phyloP scores from a whole-genome alignment of 1,284 basidiomycete species.

The Coniferiporia weirii region DNA sequence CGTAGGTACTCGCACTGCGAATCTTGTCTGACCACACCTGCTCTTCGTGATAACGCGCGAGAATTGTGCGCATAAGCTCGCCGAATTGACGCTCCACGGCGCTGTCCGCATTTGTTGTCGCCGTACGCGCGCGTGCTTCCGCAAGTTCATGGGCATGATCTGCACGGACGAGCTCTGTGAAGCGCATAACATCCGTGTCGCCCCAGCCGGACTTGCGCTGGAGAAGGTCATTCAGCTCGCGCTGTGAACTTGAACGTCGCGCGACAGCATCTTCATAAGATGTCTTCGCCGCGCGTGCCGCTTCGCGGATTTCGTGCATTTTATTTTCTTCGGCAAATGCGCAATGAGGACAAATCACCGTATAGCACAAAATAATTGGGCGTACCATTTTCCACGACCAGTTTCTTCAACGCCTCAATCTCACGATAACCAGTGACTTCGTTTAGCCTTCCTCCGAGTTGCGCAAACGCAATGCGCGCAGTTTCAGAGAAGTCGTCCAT shows the following conservation, averaged over 20 bases:
- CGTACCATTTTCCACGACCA: conserved; percentile 78
- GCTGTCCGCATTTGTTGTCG: conserved; percentile 63
- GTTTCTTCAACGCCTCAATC: conserved; percentile 77
- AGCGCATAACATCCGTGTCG: conserved; percentile 76
- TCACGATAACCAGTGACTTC: conserved; percentile 86
- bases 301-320: conserved; percentile 55
- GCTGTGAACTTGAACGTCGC: conserved; percentile 74
- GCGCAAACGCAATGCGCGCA: conserved; percentile 57
- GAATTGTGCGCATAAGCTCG: conserved; percentile 79
- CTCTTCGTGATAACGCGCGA: conserved; percentile 91
- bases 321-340: conserved; percentile 44
- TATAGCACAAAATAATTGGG: not conserved
- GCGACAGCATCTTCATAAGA: conserved; percentile 72
- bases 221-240: conserved; percentile 85
- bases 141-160: conserved; percentile 82
- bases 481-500: conserved; percentile 53
- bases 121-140: conserved; percentile 63
- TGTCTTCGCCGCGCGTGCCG: conserved; percentile 63
- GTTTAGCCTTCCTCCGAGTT: conserved; percentile 76
- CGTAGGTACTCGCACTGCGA: conserved; percentile 86
- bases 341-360: not conserved
- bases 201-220: conserved; percentile 86
- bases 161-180: conserved; percentile 81
- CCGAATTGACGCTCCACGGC: conserved; percentile 82
- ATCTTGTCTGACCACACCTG: conserved; percentile 99